phyloP scores from a whole-genome alignment of 768 basidiomycete species.

The Naematelia encephala region DNA sequence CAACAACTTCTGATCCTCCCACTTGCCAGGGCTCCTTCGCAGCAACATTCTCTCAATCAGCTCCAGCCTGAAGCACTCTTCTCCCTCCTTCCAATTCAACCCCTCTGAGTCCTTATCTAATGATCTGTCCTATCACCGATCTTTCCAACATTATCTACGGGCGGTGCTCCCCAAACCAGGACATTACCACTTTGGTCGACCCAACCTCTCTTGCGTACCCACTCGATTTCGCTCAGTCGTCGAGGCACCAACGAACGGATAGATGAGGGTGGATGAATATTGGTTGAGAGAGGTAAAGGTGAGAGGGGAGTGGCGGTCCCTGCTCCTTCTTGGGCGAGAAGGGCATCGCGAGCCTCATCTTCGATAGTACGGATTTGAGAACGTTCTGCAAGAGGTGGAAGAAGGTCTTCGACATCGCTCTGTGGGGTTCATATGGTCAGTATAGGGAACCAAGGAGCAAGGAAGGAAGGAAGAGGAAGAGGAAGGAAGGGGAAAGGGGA shows the following conservation, averaged over 20 bases:
- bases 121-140: constrained; percentile 16
- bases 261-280: not conserved
- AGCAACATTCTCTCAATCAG: too few species aligned
- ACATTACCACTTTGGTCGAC: constrained; percentile 39
- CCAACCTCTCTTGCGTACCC: constrained; percentile 29
- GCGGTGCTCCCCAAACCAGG: constrained; percentile 45
- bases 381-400: constrained; percentile 51
- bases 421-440: not conserved
- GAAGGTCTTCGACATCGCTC: constrained; percentile 45
- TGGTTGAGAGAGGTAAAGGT: not conserved
- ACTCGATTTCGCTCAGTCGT: constrained; percentile 31
- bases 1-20: too few species aligned
- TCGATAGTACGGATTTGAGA: constrained; percentile 47
- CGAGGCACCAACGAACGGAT: not conserved
- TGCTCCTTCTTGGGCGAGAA: not conserved
- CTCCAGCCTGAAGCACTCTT: too few species aligned
- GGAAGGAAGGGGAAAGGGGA: not conserved
- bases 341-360: constrained; percentile 45
- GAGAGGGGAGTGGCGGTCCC: constrained; percentile 1
- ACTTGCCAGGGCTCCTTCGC: too few species aligned
- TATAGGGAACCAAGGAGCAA: not conserved
- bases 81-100: too few species aligned
- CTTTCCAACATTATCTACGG: constrained; percentile 33
- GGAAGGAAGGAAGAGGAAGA: not conserved
- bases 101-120: constrained; percentile 2